Base-by-base conservation (phyloP, 257 asterid species). In the Plectranthus barbatus region DNA sequence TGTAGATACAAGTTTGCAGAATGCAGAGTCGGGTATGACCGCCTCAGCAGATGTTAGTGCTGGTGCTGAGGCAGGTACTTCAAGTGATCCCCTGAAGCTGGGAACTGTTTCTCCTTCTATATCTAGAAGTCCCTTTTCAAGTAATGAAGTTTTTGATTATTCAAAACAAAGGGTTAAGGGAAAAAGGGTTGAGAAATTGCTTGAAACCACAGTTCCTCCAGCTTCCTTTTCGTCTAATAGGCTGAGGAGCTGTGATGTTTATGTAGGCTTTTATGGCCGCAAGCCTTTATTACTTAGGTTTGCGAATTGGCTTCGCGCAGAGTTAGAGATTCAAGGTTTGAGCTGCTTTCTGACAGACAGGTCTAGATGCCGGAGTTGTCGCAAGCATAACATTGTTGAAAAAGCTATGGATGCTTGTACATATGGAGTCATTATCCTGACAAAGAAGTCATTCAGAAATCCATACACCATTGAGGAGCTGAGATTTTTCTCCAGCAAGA, bases 241-340 rank as follows among this genome's bases (percentile, higher is more conserved):
- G 72, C 62, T 86, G 70, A 81, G 95, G 73, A 84, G 91, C 79
- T 91, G 96, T 60, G 98, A 91, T 13, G 95, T 91, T 73, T 91
- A 88, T 71, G 81, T 91, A 14, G 98, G 95, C 40, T 88, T 88
- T 56, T 88, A 88, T 45, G 96, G 98, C 4, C 81, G 84, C 53
- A 91, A 88, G 75, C 83, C 95, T 36, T 72, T 80, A 59, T 62
- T 88, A 75, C 83, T 78, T 34, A 69, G 92, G 49, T 91, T 91
- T 76, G 82, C 86, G 8, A 84, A 86, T 61, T 91, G 98, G 97
- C 91, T 91, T 36, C 90, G 89, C 4, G 91, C 95, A 1, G 98
- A 91, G 82, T 67, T 91, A 44, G 97, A 91, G 75, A 75, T 73
- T 64, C 98, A 91, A 71, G 97, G 98, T 42, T 65, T 88, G 79